Base-by-base conservation (phyloP, 2,329 filamentous ascomycete genomes). In the Pleomassaria siparia region DNA sequence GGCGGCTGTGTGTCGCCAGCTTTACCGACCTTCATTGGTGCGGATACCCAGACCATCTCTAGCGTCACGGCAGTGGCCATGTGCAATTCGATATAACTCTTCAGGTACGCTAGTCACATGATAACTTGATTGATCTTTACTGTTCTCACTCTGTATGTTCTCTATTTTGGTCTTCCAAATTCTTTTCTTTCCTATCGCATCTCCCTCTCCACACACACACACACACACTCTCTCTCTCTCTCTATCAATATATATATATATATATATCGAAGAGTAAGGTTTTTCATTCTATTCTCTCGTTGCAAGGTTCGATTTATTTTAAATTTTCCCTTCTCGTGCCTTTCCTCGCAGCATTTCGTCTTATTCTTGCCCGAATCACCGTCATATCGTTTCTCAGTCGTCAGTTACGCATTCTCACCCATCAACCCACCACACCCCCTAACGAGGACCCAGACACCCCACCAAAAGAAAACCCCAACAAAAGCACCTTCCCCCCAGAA, bases 401-500 rank as follows among this genome's bases (percentile, higher is more conserved):
- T n/a, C n/a, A n/a, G n/a, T n/a, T n/a, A n/a, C n/a, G n/a, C n/a
- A n/a, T n/a, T n/a, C n/a, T n/a, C n/a, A n/a, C n/a, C n/a, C n/a
- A n/a, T n/a, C n/a, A n/a, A n/a, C n/a, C n/a, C n/a, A n/a, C n/a
- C n/a, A n/a, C n/a, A n/a, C n/a, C n/a, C n/a, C n/a, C n/a, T 61
- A 56, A 64, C 37, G 18, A 37, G 15, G 18, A 29, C 2, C 11
- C 45, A 66, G 64, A 53, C 42, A 13, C 20, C 30, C 21, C 50
- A 21, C 49, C 59, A 20, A 60, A 56, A 30, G 54, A 62, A 15
- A 71, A 87, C 53, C 77, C 74, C 10, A 80, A 94, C 54, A 81
- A 85, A 54, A 81, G 85, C 49, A 85, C n/a, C n/a, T n/a, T n/a
- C n/a, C n/a, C n/a, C n/a, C n/a, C n/a, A n/a, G n/a, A n/a, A n/a